Evolutionary conservation across 345 rosid genomes (phyloP), one percentile per base, ranked within the genome.

Genomic region (Iberis pinnata): DNA sequence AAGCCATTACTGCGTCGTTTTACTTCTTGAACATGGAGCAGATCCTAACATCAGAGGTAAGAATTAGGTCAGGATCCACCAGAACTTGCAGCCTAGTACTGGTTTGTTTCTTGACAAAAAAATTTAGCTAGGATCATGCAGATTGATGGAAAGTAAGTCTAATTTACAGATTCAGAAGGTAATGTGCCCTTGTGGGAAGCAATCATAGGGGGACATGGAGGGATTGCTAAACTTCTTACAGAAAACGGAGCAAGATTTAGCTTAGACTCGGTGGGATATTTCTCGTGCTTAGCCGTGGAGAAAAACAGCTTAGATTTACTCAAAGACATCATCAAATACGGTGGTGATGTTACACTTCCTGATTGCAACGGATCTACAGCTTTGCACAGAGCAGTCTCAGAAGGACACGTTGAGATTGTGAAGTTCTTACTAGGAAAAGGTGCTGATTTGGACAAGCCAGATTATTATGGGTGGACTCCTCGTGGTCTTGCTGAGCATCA

Each of bases 161-260:
- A 11, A 11, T 13, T 19, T 27, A 9, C 84, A 89, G 97, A 89
- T 73, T 65, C 76, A 1, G 90, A 86, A 73, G 94, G 96, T 35
- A 84, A 53, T 39, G 79, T 89, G 18, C 85, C 97, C 1, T 60
- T 89, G 29, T 89, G 94, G 97, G 96, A 86, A 66, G 96, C 97
- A 53, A 65, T 89, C 40, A 25, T 58, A 47, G 90, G 86, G 44
- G 59, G 71, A 49, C 90, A 86, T 46, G 51, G 76, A 24, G 47
- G 53, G 1, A 73, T 79, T 43, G 53, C 72, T 9, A 77, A 79
- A 50, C 74, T 80, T 29, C 77, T 89, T 0, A 42, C 63, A 3
- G 83, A 86, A 37, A 89, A 82, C 26, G 89, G 90, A 0, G 96
- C 90, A 18, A 69, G 15, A 9, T 3, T 89, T 43, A 61, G 71